Conservation (phyloP, 495 filamentous ascomycete species). For the Podospora pseudocomata region DNA sequence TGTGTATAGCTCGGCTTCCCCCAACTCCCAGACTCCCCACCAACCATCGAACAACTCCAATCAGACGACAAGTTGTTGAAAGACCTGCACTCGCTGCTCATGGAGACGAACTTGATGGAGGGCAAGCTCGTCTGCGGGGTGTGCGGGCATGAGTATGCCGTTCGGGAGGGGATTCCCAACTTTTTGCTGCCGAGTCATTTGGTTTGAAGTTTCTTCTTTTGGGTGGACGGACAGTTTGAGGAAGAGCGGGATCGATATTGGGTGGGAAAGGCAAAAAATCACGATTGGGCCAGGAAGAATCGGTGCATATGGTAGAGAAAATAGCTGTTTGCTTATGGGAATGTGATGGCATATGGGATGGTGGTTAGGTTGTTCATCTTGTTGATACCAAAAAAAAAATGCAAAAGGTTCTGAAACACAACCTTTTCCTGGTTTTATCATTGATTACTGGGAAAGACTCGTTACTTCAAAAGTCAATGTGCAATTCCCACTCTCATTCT, state of each 20-base stretch:
- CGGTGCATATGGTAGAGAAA: too few relatives aligned
- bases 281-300: too few relatives aligned
- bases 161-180: slow-evolving; percentile 94
- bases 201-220: slow-evolving; percentile 44
- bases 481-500: too few relatives aligned
- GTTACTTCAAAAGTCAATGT: too few relatives aligned
- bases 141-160: slow-evolving; percentile 87
- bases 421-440: not conserved
- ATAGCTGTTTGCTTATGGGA: too few relatives aligned
- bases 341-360: not conserved
- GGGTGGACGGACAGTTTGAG: too few relatives aligned
- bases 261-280: too few relatives aligned
- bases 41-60: slow-evolving; percentile 57
- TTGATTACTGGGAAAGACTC: too few relatives aligned
- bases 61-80: slow-evolving; percentile 61
- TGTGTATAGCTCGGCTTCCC: slow-evolving; percentile 73
- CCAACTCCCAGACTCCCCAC: slow-evolving; percentile 59
- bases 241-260: too few relatives aligned
- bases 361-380: not conserved
- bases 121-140: slow-evolving; percentile 87
- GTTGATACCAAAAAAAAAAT: not conserved
- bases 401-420: not conserved
- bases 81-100: slow-evolving; percentile 75
- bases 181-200: slow-evolving; percentile 92
- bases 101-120: slow-evolving; percentile 86